Conservation (phyloP, 116 monocot genomes). For the Posidonia oceanica region DNA sequence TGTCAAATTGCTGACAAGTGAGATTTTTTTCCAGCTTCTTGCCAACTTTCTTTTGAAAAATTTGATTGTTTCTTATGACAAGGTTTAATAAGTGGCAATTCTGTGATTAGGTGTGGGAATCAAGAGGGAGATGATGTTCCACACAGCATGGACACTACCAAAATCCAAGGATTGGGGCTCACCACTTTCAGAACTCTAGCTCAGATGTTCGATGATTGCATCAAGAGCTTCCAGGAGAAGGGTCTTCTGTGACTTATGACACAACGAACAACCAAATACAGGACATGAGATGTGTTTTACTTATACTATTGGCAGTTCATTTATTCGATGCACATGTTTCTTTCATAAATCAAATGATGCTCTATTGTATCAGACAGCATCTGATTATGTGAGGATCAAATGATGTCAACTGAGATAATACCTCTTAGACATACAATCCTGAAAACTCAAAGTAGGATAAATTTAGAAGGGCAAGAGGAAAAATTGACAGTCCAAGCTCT, state of each 20-base stretch:
- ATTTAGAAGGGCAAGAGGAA: too few relatives aligned
- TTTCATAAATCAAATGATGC: too few relatives aligned
- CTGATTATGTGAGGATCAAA: too few relatives aligned
- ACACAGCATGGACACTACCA: conserved; percentile 75
- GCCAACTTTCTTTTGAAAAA: conserved; percentile 24
- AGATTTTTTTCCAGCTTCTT: conserved; percentile 49
- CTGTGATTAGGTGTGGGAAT: conserved; percentile 29
- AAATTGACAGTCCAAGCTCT: too few relatives aligned
- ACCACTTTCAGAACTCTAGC: conserved; percentile 26
- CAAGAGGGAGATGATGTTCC: conserved; percentile 47
- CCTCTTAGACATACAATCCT: too few relatives aligned
- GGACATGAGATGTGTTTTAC: too few relatives aligned
- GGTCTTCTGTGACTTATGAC: conserved; percentile 27
- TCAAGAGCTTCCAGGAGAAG: conserved; percentile 61
- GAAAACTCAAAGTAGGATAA: too few relatives aligned
- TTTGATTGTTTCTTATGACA: not conserved
- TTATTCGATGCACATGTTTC: too few relatives aligned
- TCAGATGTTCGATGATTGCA: conserved; percentile 88
- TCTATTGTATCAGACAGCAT: too few relatives aligned
- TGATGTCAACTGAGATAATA: too few relatives aligned
- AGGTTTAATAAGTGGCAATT: not conserved
- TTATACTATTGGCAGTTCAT: too few relatives aligned
- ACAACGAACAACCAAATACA: too few relatives aligned
- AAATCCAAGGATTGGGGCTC: conserved; percentile 48
- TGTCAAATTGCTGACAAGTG: conserved; percentile 49